Evolutionary conservation across 306 rosid species (phyloP).

Genomic region (Geum urbanum): DNA sequence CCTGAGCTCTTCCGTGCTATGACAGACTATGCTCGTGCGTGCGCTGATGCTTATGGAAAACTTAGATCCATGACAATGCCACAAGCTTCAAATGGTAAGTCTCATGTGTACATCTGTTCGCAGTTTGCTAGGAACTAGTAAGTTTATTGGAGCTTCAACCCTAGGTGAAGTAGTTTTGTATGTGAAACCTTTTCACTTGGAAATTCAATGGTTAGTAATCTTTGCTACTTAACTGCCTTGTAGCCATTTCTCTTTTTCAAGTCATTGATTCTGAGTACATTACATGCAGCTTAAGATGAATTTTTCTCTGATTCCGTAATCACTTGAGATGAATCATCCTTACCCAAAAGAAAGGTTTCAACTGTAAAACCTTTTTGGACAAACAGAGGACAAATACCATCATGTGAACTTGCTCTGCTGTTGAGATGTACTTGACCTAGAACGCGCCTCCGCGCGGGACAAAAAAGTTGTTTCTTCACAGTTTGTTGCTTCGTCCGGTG

Average conservation of each 20-base stretch:
- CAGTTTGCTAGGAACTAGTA: slow-evolving; percentile 5
- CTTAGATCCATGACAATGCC: slow-evolving; percentile 41
- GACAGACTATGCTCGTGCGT: slow-evolving; percentile 50
- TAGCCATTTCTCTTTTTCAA: not conserved
- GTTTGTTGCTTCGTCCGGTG: too few relatives aligned
- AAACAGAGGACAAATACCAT: too few relatives aligned
- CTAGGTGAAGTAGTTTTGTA: slow-evolving; percentile 4
- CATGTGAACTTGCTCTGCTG: not conserved
- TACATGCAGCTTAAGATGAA: not conserved
- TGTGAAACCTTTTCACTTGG: slow-evolving; percentile 21
- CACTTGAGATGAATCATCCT: too few relatives aligned
- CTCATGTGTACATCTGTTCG: slow-evolving; percentile 20
- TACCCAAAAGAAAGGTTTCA: not conserved
- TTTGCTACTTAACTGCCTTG: not conserved
- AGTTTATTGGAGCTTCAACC: slow-evolving; percentile 25
- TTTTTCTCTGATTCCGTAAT: not conserved
- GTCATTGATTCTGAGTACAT: not conserved
- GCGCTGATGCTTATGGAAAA: slow-evolving; percentile 55
- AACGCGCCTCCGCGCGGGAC: too few relatives aligned
- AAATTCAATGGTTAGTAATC: slow-evolving; percentile 25
- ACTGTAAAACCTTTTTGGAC: not conserved
- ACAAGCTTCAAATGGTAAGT: slow-evolving; percentile 28
- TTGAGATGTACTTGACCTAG: too few relatives aligned
- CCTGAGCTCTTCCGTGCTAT: slow-evolving; percentile 76
- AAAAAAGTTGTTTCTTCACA: too few relatives aligned